Percentiles rank a stretch among this genome's conserved stretches.
Evolutionary conservation across 2,329 filamentous ascomycete genomes (phyloP).

Genomic region (Epicoccum nigrum): DNA sequence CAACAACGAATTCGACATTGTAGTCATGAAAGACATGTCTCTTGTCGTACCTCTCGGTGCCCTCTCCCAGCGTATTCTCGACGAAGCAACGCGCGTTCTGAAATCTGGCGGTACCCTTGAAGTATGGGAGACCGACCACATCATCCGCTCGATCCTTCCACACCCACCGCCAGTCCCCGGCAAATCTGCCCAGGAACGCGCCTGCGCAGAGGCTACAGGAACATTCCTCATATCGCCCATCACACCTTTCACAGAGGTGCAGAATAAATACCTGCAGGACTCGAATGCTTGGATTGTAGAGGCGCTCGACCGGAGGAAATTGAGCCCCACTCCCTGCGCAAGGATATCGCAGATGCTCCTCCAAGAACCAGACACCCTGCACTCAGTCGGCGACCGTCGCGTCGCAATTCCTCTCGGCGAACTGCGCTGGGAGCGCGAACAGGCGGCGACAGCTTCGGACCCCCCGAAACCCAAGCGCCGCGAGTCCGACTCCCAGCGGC

Average conservation of each 20-base stretch:
- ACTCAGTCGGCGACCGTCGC: slow-evolving; percentile 73
- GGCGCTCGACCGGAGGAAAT: slow-evolving; percentile 72
- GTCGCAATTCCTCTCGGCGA: slow-evolving; percentile 87
- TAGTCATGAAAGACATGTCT: slow-evolving; percentile 86
- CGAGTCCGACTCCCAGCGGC: slow-evolving; percentile 57
- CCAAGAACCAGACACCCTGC: slow-evolving; percentile 77
- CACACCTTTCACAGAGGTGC: slow-evolving; percentile 78
- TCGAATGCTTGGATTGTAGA: slow-evolving; percentile 84
- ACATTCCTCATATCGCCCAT: slow-evolving; percentile 84
- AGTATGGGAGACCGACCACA: slow-evolving; percentile 87
- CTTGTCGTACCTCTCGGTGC: slow-evolving; percentile 66
- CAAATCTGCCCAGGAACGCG: slow-evolving; percentile 65
- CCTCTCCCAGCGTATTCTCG: slow-evolving; percentile 63
- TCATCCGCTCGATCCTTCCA: slow-evolving; percentile 80
- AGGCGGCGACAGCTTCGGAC: slow-evolving; percentile 36
- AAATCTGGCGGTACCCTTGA: slow-evolving; percentile 80
- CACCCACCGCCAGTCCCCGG: slow-evolving; percentile 69
- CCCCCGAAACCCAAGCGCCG: slow-evolving; percentile 55
- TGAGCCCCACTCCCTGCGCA: slow-evolving; percentile 79
- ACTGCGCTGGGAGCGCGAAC: slow-evolving; percentile 84
- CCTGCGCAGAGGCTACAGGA: slow-evolving; percentile 70
- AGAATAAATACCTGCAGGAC: slow-evolving; percentile 81
- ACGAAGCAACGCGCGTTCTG: slow-evolving; percentile 79
- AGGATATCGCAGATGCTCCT: slow-evolving; percentile 76
- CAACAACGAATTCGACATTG: slow-evolving; percentile 80